Evolutionary conservation across 176 grass and related monocot genomes (phyloP), one percentile per base, ranked within the genome.

Genomic region (Paspalum notatum): DNA sequence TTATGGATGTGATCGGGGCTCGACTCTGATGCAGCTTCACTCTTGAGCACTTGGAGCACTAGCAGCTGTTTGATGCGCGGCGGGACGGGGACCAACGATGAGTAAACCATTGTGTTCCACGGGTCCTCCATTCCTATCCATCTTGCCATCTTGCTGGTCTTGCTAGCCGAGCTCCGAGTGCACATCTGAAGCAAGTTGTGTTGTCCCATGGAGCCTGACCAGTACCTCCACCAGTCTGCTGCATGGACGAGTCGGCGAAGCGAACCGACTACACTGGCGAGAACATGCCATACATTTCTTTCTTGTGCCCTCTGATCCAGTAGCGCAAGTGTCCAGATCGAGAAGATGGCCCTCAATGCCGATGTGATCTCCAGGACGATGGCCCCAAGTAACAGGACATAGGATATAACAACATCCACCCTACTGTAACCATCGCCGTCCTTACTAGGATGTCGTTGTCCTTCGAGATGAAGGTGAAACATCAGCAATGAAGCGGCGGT

Each of bases 191-290:
- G 3, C 76, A 79, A 5, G 62, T 52, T 66, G 61, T 25, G 66
- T 14, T 82, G 79, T 9, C 71, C 72, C 85, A 87, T 87, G 13
- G 61, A 64, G 37, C 67, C 42, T 7, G 85, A 87, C 85, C 85
- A 87, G 24, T 14, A 8, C 46, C 46, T 75, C 41, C 24, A 66
- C 76, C 61, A 44, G 0, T 68, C 12, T 2, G 58, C 6, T 48
- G 58, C 59, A 5, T 5, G 48, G 16, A 80, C 37, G 8, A 80
- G 17, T 12, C 58, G 43, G 11, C 62, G 50, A 21, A 67, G 52
- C 22, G 0, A 9, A 59, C 46, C 27, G 25, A 6, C n/a, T 20
- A 21, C 55, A n/a, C n/a, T n/a, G n/a, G n/a, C n/a, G n/a, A n/a
- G n/a, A n/a, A n/a, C n/a, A n/a, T n/a, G n/a, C n/a, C n/a, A n/a